Evolutionary conservation across 768 basidiomycete genomes (phyloP), one percentile per base, ranked within the genome.

Genomic region (Auricularia cornea): DNA sequence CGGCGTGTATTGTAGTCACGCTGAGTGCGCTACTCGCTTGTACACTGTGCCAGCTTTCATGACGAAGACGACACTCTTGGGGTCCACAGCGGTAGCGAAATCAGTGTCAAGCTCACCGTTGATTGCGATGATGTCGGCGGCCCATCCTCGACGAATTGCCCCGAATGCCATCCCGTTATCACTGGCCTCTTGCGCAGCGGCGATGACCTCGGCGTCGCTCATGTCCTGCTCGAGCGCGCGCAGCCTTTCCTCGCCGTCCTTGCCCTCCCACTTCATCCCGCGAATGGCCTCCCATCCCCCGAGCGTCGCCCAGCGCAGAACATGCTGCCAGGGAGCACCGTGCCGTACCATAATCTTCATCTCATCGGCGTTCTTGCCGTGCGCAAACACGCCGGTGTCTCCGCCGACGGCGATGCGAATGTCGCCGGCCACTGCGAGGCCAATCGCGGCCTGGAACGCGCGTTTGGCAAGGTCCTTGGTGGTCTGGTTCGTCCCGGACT

Each of bases 381-480:
- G 86, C 20, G 80, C 67, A 70, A 87, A 88, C 2, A 80, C 79
- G 10, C 85, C 86, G 2, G 86, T 88, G 71, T 88, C 84, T 1
- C 86, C 84, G 6, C 86, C 85, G 68, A 82, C 83, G 6, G 84
- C 84, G 60, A 88, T 77, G 61, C 78, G 77, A 4, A 57, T 57
- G 11, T 80, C 77, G 66, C 80, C 73, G 0, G 76, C 78, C 3
- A 71, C 67, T 51, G 54, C 54, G 26, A 20, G 23, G 23, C 72
- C 72, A 5, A 87, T 68, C 14, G 80, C 84, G 4, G 72, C 71
- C 60, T 72, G 66, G 74, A 89, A 87, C 28, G 66, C 57, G 28
- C 56, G 32, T 33, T 57, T 31, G 16, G 30, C 54, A 4, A 26
- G 26, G 4, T 57, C 54, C 20, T 30, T 26, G 26, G 26, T 10